Conservation (phyloP, 2,329 filamentous ascomycete genomes). For the Colletotrichum lupini region DNA sequence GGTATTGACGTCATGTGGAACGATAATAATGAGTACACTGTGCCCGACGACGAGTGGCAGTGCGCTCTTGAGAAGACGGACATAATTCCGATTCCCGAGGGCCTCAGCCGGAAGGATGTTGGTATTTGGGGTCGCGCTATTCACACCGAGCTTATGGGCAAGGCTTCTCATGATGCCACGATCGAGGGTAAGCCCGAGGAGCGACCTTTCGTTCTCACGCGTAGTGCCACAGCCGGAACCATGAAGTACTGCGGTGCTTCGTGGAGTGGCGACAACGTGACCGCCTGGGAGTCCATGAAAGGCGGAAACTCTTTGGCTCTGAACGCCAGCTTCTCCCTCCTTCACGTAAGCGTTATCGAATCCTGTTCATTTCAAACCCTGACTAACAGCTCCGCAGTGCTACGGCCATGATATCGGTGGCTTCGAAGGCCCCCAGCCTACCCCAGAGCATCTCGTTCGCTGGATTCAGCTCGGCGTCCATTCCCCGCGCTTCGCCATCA, state of each 20-base stretch:
- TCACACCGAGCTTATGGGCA: slow-evolving; percentile 78
- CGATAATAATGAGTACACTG: slow-evolving; percentile 81
- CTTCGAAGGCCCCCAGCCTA: slow-evolving; percentile 79
- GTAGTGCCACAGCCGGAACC: slow-evolving; percentile 77
- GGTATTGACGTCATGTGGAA: slow-evolving; percentile 84
- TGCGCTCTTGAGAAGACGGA: slow-evolving; percentile 62
- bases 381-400: slow-evolving; percentile 51
- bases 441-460: slow-evolving; percentile 75
- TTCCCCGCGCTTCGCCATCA: slow-evolving; percentile 79
- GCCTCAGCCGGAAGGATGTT: slow-evolving; percentile 58
- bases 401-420: slow-evolving; percentile 82
- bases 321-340: slow-evolving; percentile 74
- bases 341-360: slow-evolving; percentile 58
- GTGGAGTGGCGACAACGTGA: slow-evolving; percentile 81
- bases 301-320: slow-evolving; percentile 77
- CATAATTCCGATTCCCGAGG: slow-evolving; percentile 47
- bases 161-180: slow-evolving; percentile 76
- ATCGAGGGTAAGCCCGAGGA: slow-evolving; percentile 66
- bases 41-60: slow-evolving; percentile 74
- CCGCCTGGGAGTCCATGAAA: slow-evolving; percentile 79
- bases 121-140: slow-evolving; percentile 77
- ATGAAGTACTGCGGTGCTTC: slow-evolving; percentile 77
- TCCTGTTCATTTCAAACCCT: no score
- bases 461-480: slow-evolving; percentile 80
- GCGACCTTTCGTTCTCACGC: slow-evolving; percentile 75